Conservation (phyloP, 2,329 filamentous ascomycete genomes). For the Chaetomium sp. region DNA sequence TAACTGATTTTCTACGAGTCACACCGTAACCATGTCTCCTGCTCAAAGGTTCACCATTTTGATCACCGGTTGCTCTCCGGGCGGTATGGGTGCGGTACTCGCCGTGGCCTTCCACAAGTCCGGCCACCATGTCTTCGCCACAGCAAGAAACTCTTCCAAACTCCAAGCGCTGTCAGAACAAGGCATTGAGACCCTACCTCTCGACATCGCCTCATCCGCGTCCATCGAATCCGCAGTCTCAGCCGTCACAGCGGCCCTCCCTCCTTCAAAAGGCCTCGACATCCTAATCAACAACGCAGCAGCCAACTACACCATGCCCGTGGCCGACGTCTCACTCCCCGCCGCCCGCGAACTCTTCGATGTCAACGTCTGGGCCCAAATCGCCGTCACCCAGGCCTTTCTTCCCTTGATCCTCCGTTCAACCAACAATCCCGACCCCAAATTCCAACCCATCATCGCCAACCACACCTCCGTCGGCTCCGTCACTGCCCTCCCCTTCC, state of each 20-base stretch:
- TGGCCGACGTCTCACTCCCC: not conserved
- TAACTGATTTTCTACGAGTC: too few species aligned
- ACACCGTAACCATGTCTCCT: too few species aligned
- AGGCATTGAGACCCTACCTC: not conserved
- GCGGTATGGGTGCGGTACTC: not conserved
- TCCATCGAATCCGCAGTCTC: not conserved
- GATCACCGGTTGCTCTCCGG: not conserved
- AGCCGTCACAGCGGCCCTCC: too few species aligned
- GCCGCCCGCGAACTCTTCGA: slow-evolving; percentile 27
- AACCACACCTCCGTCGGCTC: slow-evolving; percentile 34
- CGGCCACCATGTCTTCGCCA: not conserved
- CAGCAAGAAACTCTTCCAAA: not conserved
- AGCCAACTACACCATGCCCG: not conserved
- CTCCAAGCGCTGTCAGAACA: not conserved
- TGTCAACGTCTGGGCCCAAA: slow-evolving; percentile 31
- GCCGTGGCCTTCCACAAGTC: not conserved
- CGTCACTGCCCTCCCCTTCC: slow-evolving; percentile 31
- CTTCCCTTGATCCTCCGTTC: slow-evolving; percentile 30
- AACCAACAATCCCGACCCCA: not conserved
- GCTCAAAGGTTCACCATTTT: not conserved
- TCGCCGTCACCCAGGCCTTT: slow-evolving; percentile 36
- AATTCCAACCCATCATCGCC: slow-evolving; percentile 28
- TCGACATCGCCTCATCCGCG: not conserved
- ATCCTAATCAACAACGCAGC: not conserved
- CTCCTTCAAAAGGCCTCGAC: not conserved